A percentile compares a stretch with the other conserved stretches of the same genome.
Evolutionary conservation across 2,329 filamentous ascomycete species (phyloP).

Genomic region (Alternaria arbusti): DNA sequence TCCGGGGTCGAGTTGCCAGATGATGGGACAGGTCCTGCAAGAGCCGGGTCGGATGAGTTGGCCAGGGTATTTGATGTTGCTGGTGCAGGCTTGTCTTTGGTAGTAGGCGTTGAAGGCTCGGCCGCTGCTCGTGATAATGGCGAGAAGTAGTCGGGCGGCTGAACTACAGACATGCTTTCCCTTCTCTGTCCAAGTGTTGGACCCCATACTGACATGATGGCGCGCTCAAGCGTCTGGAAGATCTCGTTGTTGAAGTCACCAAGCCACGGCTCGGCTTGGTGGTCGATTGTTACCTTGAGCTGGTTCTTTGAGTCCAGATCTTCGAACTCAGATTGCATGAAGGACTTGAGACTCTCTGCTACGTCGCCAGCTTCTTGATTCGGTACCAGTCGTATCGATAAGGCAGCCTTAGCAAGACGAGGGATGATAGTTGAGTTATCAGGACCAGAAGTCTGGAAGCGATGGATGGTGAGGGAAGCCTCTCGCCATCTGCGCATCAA

Average conservation of each 20-base stretch:
- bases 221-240: conserved; percentile 85
- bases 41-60: conserved; percentile 38
- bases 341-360: conserved; percentile 69
- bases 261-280: conserved; percentile 94
- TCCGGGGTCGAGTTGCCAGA: conserved; percentile 5
- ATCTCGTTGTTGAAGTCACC: conserved; percentile 90
- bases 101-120: background rate
- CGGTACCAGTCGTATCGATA: conserved; percentile 90
- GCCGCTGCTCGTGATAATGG: conserved; percentile 12
- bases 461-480: conserved; percentile 90
- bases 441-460: conserved; percentile 89
- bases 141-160: conserved; percentile 25
- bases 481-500: conserved; percentile 96
- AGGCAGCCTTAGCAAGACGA: conserved; percentile 82
- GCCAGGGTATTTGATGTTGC: conserved; percentile 61
- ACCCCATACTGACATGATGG: conserved; percentile 85
- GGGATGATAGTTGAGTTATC: conserved; percentile 90
- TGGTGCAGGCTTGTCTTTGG: conserved; percentile 41
- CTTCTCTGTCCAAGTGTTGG: conserved; percentile 52
- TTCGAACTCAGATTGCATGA: conserved; percentile 73
- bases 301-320: conserved; percentile 80
- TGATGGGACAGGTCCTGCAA: conserved; percentile 10
- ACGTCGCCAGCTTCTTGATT: conserved; percentile 88
- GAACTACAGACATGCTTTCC: conserved; percentile 8
- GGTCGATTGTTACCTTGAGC: conserved; percentile 83